Base-by-base conservation (phyloP, 345 rosid species). In the Rubroshorea leprosula region DNA sequence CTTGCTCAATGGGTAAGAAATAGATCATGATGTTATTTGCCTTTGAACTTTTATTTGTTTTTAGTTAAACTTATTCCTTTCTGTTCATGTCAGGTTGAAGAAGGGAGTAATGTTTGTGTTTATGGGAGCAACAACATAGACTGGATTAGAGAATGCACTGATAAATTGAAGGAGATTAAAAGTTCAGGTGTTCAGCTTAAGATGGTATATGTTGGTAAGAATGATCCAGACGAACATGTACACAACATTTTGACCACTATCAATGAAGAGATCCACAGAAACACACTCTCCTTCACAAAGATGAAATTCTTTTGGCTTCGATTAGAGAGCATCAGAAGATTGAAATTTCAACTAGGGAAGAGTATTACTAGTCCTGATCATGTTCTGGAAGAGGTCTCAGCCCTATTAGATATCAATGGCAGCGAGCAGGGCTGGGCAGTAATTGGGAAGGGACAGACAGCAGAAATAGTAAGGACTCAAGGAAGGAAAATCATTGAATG, bases 221-320 rank as follows among this genome's bases (percentile, higher is more conserved):
- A 61, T 18, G 61, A 71, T 43, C 65, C 64, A 19, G 63, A 35
- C 50, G 79, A 69, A 46, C 45, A 64, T 39, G 66, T 51, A 26
- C 72, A 61, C 39, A 31, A 53, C 23, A 57, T 66, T 49, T 64
- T 58, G 54, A 63, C 67, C 20, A 58, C 35, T 43, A 73, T 74
- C 61, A 61, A 67, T 48, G 45, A 55, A 60, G 77, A 78, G 63
- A 66, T 74, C 59, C 65, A 64, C 38, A 44, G 22, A 22, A 63
- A 10, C 18, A n/a, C 60, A 4, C 71, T 83, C 49, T 67, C 91
- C 27, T 71, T 70, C 10, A 70, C 78, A 23, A 67, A 78, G 44
- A 26, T 82, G 39, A 70, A 66, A 24, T 79, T 79, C 72, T 83
- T 88, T 58, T 88, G 93, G 93, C 64, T 72, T n/a, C 79, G 93